Evolutionary conservation across 2,329 filamentous ascomycete genomes (phyloP).

Genomic region (Rhinocladiella similis): DNA sequence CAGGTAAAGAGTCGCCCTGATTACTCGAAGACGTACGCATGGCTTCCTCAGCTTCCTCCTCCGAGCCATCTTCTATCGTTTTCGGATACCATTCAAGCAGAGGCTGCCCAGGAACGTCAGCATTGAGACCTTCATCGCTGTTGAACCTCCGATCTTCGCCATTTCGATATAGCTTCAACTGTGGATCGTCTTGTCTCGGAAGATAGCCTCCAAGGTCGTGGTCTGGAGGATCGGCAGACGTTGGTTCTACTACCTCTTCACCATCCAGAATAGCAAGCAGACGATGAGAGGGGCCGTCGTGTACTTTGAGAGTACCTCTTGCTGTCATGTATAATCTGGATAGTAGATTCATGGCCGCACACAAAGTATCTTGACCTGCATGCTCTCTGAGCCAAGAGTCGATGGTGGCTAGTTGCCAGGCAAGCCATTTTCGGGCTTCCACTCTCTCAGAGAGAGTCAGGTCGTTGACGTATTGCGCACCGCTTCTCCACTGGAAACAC

Average conservation of each 20-base stretch:
- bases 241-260: neutral
- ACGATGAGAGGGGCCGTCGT: neutral
- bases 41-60: too few relatives aligned
- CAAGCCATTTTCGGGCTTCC: neutral
- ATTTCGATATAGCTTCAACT: neutral
- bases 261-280: neutral
- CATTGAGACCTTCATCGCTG: too few relatives aligned
- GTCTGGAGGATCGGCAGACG: neutral
- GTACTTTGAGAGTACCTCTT: neutral
- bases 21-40: neutral
- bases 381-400: neutral
- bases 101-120: too few relatives aligned
- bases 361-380: neutral
- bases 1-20: neutral
- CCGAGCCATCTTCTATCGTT: neutral
- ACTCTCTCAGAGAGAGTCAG: neutral
- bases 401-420: neutral
- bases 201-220: neutral
- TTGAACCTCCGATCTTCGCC: neutral
- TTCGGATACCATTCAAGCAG: too few relatives aligned
- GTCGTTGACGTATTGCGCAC: neutral
- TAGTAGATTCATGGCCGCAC: neutral
- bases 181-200: neutral
- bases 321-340: neutral
- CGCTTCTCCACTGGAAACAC: neutral